Conservation (phyloP, 1,284 basidiomycete species). For the Rhodotorula sp. region DNA sequence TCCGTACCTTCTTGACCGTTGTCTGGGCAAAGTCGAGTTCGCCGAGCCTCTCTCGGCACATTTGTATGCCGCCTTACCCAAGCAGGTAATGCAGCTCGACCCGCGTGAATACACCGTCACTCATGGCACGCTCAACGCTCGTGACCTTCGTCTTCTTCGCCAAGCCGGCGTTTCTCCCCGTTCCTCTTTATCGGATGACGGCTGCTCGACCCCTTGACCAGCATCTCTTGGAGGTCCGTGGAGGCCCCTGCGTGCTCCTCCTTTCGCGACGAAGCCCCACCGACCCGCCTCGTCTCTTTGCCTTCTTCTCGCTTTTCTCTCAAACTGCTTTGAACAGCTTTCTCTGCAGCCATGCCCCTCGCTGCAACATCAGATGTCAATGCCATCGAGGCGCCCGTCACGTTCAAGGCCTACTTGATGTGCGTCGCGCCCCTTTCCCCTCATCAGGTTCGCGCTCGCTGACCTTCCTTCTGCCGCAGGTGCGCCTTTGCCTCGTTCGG, state of each 20-base stretch:
- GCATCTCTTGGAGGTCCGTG: background rate
- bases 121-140: too few species aligned
- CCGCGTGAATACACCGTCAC: too few species aligned
- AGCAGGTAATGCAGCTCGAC: too few species aligned
- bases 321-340: background rate
- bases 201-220: too few species aligned
- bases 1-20: too few species aligned
- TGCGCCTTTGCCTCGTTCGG: slow-evolving; percentile 43
- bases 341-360: slow-evolving; percentile 14
- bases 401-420: slow-evolving; percentile 42
- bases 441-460: too few species aligned
- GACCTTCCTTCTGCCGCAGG: slow-evolving; percentile 3
- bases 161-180: too few species aligned
- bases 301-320: background rate
- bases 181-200: too few species aligned
- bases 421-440: slow-evolving; percentile 20
- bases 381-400: slow-evolving; percentile 45
- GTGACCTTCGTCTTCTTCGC: too few species aligned
- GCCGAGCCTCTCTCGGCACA: too few species aligned
- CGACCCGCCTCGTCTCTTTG: background rate
- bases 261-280: background rate
- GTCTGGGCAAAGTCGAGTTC: too few species aligned
- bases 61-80: too few species aligned
- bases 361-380: slow-evolving; percentile 31
- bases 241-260: background rate